These are phyloP conservation scores for Wickerhamiella siamensis DNA, from an alignment of 805 yeast genomes.

Conservation along the genomic window DNA sequence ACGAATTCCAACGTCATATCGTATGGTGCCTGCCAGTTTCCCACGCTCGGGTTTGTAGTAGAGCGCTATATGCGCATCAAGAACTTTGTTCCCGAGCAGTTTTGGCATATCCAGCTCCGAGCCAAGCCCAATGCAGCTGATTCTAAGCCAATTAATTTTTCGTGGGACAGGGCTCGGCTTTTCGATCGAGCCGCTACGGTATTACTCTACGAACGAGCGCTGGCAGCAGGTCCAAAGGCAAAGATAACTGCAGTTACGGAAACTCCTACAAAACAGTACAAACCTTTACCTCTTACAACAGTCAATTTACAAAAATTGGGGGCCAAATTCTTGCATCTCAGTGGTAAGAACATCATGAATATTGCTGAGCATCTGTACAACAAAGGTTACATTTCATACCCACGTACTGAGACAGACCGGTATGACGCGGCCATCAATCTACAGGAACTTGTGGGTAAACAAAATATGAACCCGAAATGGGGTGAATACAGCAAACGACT, in stretches of 20 bases:
- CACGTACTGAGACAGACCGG: slow-evolving; percentile 91
- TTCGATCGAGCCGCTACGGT: slow-evolving; percentile 60
- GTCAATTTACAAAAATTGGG: slow-evolving; percentile 86
- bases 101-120: slow-evolving; percentile 57
- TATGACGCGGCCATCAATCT: slow-evolving; percentile 72
- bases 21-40: slow-evolving; percentile 92
- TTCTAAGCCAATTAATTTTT: slow-evolving; percentile 29
- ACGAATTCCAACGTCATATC: slow-evolving; percentile 36
- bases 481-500: slow-evolving; percentile 48
- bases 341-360: slow-evolving; percentile 65
- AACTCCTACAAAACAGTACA: slow-evolving; percentile 57
- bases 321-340: slow-evolving; percentile 53
- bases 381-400: slow-evolving; percentile 78
- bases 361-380: slow-evolving; percentile 76
- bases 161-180: slow-evolving; percentile 60
- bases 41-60: slow-evolving; percentile 91
- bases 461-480: slow-evolving; percentile 43
- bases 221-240: slow-evolving; percentile 35
- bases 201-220: slow-evolving; percentile 53
- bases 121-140: slow-evolving; percentile 25
- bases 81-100: slow-evolving; percentile 58
- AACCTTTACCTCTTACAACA: slow-evolving; percentile 87
- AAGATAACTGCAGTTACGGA: slow-evolving; percentile 36
- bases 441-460: slow-evolving; percentile 43
- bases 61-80: slow-evolving; percentile 71